Conservation (phyloP, 768 basidiomycete species). For the Sistotremastrum niveocremeum region DNA sequence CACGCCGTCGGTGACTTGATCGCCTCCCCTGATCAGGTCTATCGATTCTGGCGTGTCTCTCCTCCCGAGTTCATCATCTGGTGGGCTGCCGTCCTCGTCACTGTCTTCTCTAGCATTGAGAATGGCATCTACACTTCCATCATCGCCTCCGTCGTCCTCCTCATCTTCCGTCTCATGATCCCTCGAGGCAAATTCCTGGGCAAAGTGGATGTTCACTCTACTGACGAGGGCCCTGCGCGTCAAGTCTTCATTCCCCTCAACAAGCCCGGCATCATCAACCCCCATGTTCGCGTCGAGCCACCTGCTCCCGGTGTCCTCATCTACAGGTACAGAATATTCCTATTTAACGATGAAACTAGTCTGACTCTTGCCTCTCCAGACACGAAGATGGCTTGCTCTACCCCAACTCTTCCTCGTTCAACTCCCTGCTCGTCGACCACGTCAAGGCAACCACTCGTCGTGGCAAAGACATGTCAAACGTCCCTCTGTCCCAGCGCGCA, state of each 20-base stretch:
- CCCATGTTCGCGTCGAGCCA: conserved; percentile 55
- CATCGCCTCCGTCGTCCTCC: conserved; percentile 58
- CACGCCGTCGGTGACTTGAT: conserved; percentile 86
- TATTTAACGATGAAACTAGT: too few relatives aligned
- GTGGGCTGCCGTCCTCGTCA: conserved; percentile 74
- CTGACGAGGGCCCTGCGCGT: conserved; percentile 27
- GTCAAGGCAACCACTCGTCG: conserved; percentile 67
- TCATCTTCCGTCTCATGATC: conserved; percentile 76
- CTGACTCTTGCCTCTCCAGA: too few relatives aligned
- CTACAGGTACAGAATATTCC: conserved; percentile 44
- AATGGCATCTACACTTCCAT: conserved; percentile 86
- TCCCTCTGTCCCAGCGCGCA: conserved; percentile 59
- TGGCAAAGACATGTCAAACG: conserved; percentile 56
- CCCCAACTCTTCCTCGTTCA: conserved; percentile 60
- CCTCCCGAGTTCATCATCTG: conserved; percentile 90
- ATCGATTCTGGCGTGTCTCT: conserved; percentile 85
- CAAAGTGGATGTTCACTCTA: conserved; percentile 44
- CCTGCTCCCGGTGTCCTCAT: conserved; percentile 81
- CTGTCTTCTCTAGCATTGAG: conserved; percentile 89
- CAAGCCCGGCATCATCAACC: conserved; percentile 45
- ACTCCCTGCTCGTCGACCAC: conserved; percentile 63
- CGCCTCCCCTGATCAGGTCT: conserved; percentile 68
- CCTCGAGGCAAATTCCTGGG: conserved; percentile 90
- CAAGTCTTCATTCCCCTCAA: conserved; percentile 75
- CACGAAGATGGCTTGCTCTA: conserved; percentile 77